Evolutionary conservation across 2,329 filamentous ascomycete genomes (phyloP).

Genomic region (Blumeria graminis): DNA sequence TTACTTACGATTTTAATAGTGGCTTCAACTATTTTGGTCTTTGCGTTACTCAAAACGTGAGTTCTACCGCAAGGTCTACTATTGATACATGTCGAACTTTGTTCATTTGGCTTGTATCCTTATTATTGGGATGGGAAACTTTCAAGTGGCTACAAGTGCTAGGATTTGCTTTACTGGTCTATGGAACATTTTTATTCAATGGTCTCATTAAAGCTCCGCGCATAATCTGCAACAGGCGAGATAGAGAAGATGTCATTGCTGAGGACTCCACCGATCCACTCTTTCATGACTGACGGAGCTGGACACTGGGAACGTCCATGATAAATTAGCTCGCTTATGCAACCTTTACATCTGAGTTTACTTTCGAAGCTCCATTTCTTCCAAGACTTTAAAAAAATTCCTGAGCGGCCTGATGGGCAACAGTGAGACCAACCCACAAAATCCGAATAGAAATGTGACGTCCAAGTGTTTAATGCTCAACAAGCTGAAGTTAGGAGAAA

Average conservation of each 20-base stretch:
- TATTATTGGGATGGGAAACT: slow-evolving; percentile 82
- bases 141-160: slow-evolving; percentile 93
- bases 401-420: no score
- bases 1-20: slow-evolving; percentile 19
- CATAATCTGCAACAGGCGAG: slow-evolving; percentile 33
- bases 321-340: no score
- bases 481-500: no score
- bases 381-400: no score
- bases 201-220: slow-evolving; percentile 71
- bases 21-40: slow-evolving; percentile 98
- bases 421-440: no score
- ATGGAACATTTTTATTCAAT: slow-evolving; percentile 93
- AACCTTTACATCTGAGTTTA: no score
- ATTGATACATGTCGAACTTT: slow-evolving; percentile 95
- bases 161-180: slow-evolving; percentile 75
- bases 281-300: no score
- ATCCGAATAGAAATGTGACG: no score
- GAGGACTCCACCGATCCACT: no score
- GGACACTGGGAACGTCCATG: no score
- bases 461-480: no score
- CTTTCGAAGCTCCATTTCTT: no score
- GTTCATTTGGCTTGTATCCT: slow-evolving; percentile 92
- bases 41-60: slow-evolving; percentile 71
- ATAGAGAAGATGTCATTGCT: slow-evolving; percentile 7
- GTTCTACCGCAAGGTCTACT: slow-evolving; percentile 77